phyloP scores from a whole-genome alignment of 2,329 filamentous ascomycete species.

The Phoma herbarum region DNA sequence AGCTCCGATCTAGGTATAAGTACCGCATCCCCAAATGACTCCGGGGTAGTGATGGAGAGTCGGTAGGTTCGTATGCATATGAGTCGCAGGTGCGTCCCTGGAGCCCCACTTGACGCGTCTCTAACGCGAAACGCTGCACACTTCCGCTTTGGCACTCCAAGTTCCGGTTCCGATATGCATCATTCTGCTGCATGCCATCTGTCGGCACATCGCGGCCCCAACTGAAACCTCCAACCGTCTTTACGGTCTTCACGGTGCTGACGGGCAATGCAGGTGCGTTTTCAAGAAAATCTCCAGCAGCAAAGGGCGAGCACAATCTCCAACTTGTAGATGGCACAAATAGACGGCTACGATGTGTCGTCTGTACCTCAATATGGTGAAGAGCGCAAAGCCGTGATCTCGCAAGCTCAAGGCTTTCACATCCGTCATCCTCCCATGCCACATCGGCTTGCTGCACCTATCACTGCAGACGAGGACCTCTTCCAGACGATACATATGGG shows the following conservation, averaged over 20 bases:
- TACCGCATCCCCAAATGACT: background rate
- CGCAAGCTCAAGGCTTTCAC: slow-evolving; percentile 21
- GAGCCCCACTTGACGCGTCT: background rate
- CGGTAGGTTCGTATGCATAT: background rate
- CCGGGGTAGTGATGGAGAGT: background rate
- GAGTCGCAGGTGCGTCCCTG: background rate
- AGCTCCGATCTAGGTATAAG: background rate
- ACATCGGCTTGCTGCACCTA: slow-evolving; percentile 33
- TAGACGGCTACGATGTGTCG: slow-evolving; percentile 1
- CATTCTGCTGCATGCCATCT: no score
- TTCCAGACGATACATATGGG: slow-evolving; percentile 53
- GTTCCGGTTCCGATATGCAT: no score
- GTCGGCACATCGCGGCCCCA: background rate
- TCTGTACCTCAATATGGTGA: background rate
- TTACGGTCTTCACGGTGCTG: background rate
- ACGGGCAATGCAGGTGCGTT: background rate
- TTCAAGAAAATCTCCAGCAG: no score
- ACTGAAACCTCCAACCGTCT: background rate
- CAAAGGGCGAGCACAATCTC: background rate
- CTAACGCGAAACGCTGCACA: background rate
- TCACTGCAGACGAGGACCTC: slow-evolving; percentile 40
- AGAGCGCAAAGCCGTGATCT: slow-evolving; percentile 11
- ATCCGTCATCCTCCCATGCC: slow-evolving; percentile 40
- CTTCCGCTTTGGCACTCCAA: background rate
- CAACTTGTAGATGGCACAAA: background rate